These are phyloP conservation scores for Populus deltoides DNA, from an alignment of 345 rosid species.

Conservation along the genomic window DNA sequence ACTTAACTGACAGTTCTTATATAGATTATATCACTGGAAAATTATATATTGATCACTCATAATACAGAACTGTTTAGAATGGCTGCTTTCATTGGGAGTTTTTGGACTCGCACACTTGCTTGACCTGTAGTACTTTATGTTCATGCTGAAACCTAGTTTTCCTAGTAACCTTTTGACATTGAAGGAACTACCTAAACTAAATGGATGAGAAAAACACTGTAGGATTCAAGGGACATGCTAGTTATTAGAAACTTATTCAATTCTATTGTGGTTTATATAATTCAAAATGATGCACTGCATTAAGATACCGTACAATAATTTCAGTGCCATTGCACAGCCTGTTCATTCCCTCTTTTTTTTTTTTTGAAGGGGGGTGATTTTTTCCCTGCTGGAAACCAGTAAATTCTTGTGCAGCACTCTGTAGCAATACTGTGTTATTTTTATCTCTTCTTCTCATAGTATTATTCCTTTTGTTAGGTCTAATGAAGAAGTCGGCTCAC, in stretches of 20 bases:
- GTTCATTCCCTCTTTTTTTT: not conserved
- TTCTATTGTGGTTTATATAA: not conserved
- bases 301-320: not conserved
- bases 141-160: too few relatives aligned
- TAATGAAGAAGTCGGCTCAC: conserved; percentile 71
- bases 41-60: too few relatives aligned
- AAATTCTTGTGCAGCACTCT: not conserved
- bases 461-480: conserved; percentile 39
- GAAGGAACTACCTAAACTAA: too few relatives aligned
- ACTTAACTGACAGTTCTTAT: not conserved
- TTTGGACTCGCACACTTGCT: too few relatives aligned
- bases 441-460: not conserved
- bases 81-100: too few relatives aligned
- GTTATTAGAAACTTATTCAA: not conserved
- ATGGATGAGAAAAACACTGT: too few relatives aligned
- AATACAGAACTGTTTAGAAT: too few relatives aligned
- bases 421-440: not conserved
- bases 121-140: too few relatives aligned
- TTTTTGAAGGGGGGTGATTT: not conserved
- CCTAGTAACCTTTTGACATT: too few relatives aligned
- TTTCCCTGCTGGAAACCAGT: not conserved
- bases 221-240: not conserved
- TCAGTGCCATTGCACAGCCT: not conserved
- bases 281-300: too few relatives aligned
- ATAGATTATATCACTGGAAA: too few relatives aligned